Conservation (phyloP, 257 asterid species). For the Solanum rostratum region DNA sequence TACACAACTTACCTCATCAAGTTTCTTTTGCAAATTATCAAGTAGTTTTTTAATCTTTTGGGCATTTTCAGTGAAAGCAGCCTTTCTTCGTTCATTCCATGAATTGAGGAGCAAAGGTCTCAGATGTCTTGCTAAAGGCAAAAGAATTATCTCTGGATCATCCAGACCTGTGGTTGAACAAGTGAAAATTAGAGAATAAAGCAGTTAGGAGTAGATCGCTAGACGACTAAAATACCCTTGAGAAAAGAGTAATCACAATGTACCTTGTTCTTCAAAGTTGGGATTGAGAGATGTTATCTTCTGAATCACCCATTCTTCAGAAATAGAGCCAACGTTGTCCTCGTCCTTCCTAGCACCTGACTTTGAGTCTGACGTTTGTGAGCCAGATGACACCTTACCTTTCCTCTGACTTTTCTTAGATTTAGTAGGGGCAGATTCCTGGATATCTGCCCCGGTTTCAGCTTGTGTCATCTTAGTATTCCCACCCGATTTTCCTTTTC, state of each 20-base stretch:
- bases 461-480: slow-evolving; percentile 40
- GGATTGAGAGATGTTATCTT: slow-evolving; percentile 64
- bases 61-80: slow-evolving; percentile 72
- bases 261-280: slow-evolving; percentile 87
- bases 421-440: slow-evolving; percentile 45
- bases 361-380: slow-evolving; percentile 55
- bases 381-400: slow-evolving; percentile 46
- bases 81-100: slow-evolving; percentile 77
- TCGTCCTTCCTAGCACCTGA: slow-evolving; percentile 54
- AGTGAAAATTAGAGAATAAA: neutral
- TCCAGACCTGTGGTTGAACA: slow-evolving; percentile 25
- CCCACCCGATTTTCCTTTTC: slow-evolving; percentile 66
- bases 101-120: slow-evolving; percentile 85
- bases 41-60: slow-evolving; percentile 69
- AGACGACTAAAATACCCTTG: neutral
- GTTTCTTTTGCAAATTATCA: slow-evolving; percentile 74
- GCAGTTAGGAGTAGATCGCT: neutral
- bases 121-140: slow-evolving; percentile 66
- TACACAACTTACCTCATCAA: slow-evolving; percentile 70
- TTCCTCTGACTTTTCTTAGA: slow-evolving; percentile 76
- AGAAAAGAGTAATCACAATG: neutral
- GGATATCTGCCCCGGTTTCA: slow-evolving; percentile 47
- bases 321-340: slow-evolving; percentile 43
- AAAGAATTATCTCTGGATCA: slow-evolving; percentile 70
- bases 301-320: slow-evolving; percentile 67